A percentile compares a stretch with the other conserved stretches of the same genome.
phyloP scores from a whole-genome alignment of 2,329 filamentous ascomycete genomes.

The Botrytis aclada region DNA sequence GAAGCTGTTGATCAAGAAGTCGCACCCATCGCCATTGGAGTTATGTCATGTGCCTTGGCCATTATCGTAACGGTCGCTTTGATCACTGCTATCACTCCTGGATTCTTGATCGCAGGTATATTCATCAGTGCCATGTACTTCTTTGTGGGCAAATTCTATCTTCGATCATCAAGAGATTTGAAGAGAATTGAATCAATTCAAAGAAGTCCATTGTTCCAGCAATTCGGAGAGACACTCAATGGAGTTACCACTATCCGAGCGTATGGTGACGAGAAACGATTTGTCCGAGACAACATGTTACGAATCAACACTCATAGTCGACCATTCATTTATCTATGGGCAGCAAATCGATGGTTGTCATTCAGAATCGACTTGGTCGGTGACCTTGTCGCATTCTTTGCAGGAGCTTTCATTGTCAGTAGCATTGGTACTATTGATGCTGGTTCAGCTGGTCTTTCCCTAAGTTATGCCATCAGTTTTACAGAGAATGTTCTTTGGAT shows the following conservation, averaged over 20 bases:
- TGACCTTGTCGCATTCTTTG: conserved; percentile 88
- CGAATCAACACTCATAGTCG: conserved; percentile 89
- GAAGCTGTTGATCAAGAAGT: conserved; percentile 95
- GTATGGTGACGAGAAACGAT: conserved; percentile 89
- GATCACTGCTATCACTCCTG: conserved; percentile 85
- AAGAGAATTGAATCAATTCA: conserved; percentile 94
- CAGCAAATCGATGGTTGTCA: conserved; percentile 92
- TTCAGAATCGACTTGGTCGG: conserved; percentile 89
- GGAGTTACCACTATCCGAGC: conserved; percentile 96
- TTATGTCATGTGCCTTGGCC: conserved; percentile 61
- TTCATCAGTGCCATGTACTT: conserved; percentile 85
- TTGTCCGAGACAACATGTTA: conserved; percentile 84
- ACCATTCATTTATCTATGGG: conserved; percentile 96
- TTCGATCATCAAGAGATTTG: conserved; percentile 88
- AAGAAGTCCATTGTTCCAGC: conserved; percentile 92
- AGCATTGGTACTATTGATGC: conserved; percentile 82
- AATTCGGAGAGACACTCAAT: conserved; percentile 92
- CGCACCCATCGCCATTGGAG: conserved; percentile 80
- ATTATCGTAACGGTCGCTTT: conserved; percentile 82
- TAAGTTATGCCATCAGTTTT: conserved; percentile 95
- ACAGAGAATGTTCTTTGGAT: conserved; percentile 97
- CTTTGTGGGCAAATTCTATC: conserved; percentile 80
- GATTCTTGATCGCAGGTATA: conserved; percentile 79
- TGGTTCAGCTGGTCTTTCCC: conserved; percentile 85
- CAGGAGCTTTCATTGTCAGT: conserved; percentile 83